Base-by-base conservation (phyloP, 805 yeast genomes). In the Komagataella kurtzmanii region DNA sequence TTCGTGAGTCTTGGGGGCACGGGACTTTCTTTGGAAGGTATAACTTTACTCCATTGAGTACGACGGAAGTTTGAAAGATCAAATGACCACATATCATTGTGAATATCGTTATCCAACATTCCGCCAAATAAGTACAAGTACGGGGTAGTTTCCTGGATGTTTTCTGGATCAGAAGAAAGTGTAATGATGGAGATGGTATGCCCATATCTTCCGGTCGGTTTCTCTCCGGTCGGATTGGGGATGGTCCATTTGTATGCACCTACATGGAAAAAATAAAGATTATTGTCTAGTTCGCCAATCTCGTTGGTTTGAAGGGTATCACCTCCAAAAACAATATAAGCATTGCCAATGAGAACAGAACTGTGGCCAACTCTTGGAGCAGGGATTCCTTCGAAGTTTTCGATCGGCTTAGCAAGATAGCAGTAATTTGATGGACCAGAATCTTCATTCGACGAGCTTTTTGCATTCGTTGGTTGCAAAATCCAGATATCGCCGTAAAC, bases 291-390 rank as follows among this genome's bases (percentile, higher is more conserved):
- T 52, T 79, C 80, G 5, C 88, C 88, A 50, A 75, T 74, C 49
- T 76, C 77, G 61, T 85, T 88, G 43, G 89, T 83, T 57, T 77
- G 77, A 45, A 82, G 85, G 1, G 98, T 93, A 64, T 93, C 99
- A 60, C 99, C 99, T 43, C 98, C 99, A 67, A 88, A 91, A 12
- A 93, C 80, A 47, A 93, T 89, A 61, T 84, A 93, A 1, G 98
- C 98, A 62, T 90, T 91, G 12, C 98, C 99, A 54, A 95, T 83
- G 40, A 91, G 73, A 7, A 90, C 85, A 1, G 95, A 77, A 5
- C 96, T 88, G 67, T 93, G 99, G 3, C 98, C 98, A 6, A 91
- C 97, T 59, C 99, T 81, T 40, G 98, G 97, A 17, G 96, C 91
- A 2, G 97, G 97, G 17, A 88, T 79, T 50, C 85, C 81, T 55